A percentile compares a stretch with the other conserved stretches of the same genome.
Evolutionary conservation across 2,329 filamentous ascomycete genomes (phyloP).

Genomic region (Elsinoe ampelina): DNA sequence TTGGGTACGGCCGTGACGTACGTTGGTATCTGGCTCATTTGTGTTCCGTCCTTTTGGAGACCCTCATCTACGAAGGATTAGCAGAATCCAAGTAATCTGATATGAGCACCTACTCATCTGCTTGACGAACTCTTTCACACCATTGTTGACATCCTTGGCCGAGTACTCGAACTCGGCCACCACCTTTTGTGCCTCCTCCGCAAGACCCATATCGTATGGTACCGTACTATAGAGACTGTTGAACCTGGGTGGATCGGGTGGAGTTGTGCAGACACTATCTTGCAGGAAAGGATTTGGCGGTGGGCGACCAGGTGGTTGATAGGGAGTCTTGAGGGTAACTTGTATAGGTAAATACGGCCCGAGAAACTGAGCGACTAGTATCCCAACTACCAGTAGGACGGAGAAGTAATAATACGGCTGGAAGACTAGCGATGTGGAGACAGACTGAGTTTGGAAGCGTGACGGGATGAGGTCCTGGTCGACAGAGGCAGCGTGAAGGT

Average conservation of each 20-base stretch:
- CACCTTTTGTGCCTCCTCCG: conserved; percentile 67
- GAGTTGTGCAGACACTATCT: conserved; percentile 27
- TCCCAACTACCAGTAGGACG: conserved; percentile 1
- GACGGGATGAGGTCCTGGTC: conserved; percentile 18
- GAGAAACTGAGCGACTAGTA: conserved; percentile 2
- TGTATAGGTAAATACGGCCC: conserved; percentile 19
- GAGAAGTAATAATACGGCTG: conserved; percentile 9
- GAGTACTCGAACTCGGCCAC: conserved; percentile 79
- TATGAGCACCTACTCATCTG: conserved; percentile 59
- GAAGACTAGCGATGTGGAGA: not conserved
- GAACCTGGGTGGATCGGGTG: conserved; percentile 17
- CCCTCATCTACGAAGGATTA: conserved; percentile 58
- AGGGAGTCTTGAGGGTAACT: not conserved
- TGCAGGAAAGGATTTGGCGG: conserved; percentile 27
- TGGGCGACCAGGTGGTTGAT: conserved; percentile 6
- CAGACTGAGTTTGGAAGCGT: conserved; percentile 5
- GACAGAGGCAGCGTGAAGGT: conserved; percentile 14
- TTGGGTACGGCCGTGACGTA: conserved; percentile 95
- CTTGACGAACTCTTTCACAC: conserved; percentile 73
- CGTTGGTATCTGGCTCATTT: conserved; percentile 89
- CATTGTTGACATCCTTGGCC: conserved; percentile 66
- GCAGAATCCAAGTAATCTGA: conserved; percentile 15
- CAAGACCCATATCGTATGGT: conserved; percentile 41
- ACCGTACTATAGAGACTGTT: conserved; percentile 16
- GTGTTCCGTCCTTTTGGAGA: conserved; percentile 64